Evolutionary conservation across 805 yeast genomes (phyloP).

Genomic region (Lipomyces anomalus): DNA sequence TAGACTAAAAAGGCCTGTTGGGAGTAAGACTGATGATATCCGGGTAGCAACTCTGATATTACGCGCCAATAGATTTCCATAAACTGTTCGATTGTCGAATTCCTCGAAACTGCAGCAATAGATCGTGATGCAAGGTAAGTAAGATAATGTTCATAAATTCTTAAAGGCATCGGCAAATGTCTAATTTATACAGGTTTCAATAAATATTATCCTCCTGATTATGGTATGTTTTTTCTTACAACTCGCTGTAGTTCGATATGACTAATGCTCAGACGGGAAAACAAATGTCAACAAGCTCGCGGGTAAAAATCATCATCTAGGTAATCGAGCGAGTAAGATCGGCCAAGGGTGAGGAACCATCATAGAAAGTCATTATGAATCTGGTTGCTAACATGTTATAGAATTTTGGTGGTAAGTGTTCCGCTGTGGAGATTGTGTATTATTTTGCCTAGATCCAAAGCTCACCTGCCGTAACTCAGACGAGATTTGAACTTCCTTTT

Average conservation of each 20-base stretch:
- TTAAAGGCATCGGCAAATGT: background rate
- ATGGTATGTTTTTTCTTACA: slow-evolving; percentile 24
- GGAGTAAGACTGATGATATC: too few species aligned
- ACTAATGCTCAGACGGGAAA: slow-evolving; percentile 28
- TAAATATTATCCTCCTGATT: slow-evolving; percentile 34
- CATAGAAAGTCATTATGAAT: background rate
- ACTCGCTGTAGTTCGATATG: background rate
- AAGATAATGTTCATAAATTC: background rate
- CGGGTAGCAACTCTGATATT: too few species aligned
- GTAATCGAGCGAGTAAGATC: slow-evolving; percentile 28
- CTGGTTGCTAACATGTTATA: background rate
- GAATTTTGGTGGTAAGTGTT: too few species aligned
- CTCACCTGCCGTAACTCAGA: slow-evolving; percentile 1
- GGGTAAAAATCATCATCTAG: slow-evolving; percentile 28
- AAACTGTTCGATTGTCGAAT: too few species aligned
- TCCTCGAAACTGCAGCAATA: background rate
- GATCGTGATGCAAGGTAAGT: slow-evolving; percentile 4
- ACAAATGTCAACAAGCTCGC: slow-evolving; percentile 29
- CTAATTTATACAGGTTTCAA: slow-evolving; percentile 25
- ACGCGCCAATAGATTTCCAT: too few species aligned
- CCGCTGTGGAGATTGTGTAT: background rate
- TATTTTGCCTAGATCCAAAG: background rate
- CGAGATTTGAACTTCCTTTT: slow-evolving; percentile 33
- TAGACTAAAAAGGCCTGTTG: too few species aligned
- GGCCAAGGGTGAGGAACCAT: slow-evolving; percentile 20